Percentiles rank a stretch among this genome's conserved stretches.
phyloP scores from a whole-genome alignment of 139 green algal genomes.

The Pedinophyceae sp. region DNA sequence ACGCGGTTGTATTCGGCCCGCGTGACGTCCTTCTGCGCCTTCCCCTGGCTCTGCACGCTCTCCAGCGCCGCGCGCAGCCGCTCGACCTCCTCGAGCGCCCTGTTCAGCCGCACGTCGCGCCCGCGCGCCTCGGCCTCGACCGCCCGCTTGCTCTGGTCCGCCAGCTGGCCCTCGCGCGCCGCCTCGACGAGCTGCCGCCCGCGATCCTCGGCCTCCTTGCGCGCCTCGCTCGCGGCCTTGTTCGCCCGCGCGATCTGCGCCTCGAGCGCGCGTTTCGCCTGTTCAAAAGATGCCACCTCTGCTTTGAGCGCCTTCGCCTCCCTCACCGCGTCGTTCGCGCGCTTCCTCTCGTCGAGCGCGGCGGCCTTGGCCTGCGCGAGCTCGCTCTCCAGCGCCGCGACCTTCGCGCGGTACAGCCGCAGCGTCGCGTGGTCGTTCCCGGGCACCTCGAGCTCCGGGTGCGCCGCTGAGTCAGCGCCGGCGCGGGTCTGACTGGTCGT shows the following conservation, averaged over 20 bases:
- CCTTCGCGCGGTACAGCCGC: background rate
- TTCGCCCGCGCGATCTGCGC: conserved; percentile 13
- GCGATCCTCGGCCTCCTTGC: conserved; percentile 13
- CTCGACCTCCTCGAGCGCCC: conserved; percentile 51
- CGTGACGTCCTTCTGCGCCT: conserved; percentile 29
- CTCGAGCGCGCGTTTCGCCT: conserved; percentile 24
- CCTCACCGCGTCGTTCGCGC: no score
- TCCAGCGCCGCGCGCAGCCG: conserved; percentile 40
- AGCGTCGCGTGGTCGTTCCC: background rate
- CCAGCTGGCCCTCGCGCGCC: conserved; percentile 19
- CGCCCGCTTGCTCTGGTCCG: conserved; percentile 3
- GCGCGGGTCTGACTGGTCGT: no score
- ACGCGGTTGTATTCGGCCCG: conserved; percentile 29
- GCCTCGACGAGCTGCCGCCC: conserved; percentile 11
- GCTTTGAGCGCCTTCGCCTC: conserved; percentile 17
- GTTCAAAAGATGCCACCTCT: conserved; percentile 8
- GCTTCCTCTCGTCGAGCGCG: background rate
- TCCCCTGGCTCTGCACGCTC: conserved; percentile 25
- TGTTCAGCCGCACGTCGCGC: conserved; percentile 41
- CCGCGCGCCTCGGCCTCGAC: conserved; percentile 23
- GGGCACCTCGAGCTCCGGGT: background rate
- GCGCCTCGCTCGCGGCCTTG: no score
- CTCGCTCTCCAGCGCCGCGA: background rate
- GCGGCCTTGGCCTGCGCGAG: conserved; percentile 3
- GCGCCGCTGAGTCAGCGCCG: no score